Conservation (phyloP, 202 grass and related monocot genomes). For the Schoenoplectus tabernaemontani region DNA sequence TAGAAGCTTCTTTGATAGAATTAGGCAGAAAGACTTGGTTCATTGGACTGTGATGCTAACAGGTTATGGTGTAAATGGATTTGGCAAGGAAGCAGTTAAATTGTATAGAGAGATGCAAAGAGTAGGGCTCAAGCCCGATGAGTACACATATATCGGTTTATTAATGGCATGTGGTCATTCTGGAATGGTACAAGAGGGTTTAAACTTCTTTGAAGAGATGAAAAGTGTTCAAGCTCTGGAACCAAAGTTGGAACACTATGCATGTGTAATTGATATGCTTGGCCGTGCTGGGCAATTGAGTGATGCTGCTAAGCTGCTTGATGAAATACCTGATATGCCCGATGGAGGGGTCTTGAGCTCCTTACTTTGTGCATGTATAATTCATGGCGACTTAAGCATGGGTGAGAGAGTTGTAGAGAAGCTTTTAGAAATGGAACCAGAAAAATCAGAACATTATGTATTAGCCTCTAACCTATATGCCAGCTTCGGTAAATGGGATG, state of each 20-base stretch:
- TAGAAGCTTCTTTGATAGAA: constrained; percentile 34
- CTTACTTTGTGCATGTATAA: constrained; percentile 59
- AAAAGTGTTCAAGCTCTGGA: constrained; percentile 55
- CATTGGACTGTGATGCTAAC: constrained; percentile 62
- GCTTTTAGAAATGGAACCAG: constrained; percentile 45
- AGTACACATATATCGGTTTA: constrained; percentile 48
- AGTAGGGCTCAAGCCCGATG: constrained; percentile 53
- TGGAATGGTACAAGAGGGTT: constrained; percentile 65
- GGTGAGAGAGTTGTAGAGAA: constrained; percentile 60
- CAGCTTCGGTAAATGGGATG: constrained; percentile 59
- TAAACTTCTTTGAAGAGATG: constrained; percentile 59
- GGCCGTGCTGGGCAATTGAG: constrained; percentile 66
- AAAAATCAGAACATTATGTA: constrained; percentile 51
- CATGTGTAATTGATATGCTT: constrained; percentile 84
- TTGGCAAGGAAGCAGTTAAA: constrained; percentile 42
- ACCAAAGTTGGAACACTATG: constrained; percentile 66
- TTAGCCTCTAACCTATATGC: constrained; percentile 76
- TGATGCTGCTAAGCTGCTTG: constrained; percentile 46
- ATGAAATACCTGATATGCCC: constrained; percentile 53
- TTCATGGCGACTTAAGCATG: constrained; percentile 53
- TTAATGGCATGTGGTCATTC: constrained; percentile 75
- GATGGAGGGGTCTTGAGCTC: constrained; percentile 67
- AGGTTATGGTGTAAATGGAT: constrained; percentile 47
- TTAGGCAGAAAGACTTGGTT: constrained; percentile 31
- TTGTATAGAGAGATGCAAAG: constrained; percentile 50